These are phyloP conservation scores for Aristolochia californica DNA, from an alignment of 164 flowering plant genomes.

Conservation along the genomic window DNA sequence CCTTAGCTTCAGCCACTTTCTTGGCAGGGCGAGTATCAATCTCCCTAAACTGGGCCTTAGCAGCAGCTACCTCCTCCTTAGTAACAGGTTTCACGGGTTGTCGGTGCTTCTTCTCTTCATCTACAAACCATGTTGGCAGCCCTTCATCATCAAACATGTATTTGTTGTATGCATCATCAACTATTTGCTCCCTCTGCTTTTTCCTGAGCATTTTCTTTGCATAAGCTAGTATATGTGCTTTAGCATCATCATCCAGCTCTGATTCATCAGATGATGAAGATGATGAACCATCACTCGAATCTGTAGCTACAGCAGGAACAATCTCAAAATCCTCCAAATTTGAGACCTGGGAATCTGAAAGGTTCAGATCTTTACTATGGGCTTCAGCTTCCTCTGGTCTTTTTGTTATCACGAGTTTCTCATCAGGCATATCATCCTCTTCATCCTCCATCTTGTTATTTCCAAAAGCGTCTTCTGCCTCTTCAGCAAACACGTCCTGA, in stretches of 20 bases:
- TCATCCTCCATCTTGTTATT: slow-evolving; percentile 57
- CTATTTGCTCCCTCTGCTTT: slow-evolving; percentile 64
- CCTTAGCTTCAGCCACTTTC: slow-evolving; percentile 90
- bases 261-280: slow-evolving; percentile 37
- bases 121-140: slow-evolving; percentile 75
- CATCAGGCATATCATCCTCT: slow-evolving; percentile 29
- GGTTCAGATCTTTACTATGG: slow-evolving; percentile 5
- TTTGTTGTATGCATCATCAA: slow-evolving; percentile 82
- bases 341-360: slow-evolving; percentile 8
- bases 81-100: slow-evolving; percentile 71
- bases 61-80: slow-evolving; percentile 76
- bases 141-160: slow-evolving; percentile 82
- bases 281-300: slow-evolving; percentile 66
- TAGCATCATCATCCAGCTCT: slow-evolving; percentile 44
- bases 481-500: slow-evolving; percentile 78
- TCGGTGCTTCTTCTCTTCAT: slow-evolving; percentile 66
- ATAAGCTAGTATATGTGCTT: slow-evolving; percentile 71
- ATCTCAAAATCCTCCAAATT: slow-evolving; percentile 64
- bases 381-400: slow-evolving; percentile 16
- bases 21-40: slow-evolving; percentile 91
- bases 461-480: slow-evolving; percentile 35
- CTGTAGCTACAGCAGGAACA: slow-evolving; percentile 74
- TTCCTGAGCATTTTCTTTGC: slow-evolving; percentile 88
- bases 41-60: slow-evolving; percentile 78
- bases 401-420: slow-evolving; percentile 12